These are phyloP conservation scores for Colletotrichum nymphaeae DNA, from an alignment of 2,329 filamentous ascomycete species.

Conservation along the genomic window DNA sequence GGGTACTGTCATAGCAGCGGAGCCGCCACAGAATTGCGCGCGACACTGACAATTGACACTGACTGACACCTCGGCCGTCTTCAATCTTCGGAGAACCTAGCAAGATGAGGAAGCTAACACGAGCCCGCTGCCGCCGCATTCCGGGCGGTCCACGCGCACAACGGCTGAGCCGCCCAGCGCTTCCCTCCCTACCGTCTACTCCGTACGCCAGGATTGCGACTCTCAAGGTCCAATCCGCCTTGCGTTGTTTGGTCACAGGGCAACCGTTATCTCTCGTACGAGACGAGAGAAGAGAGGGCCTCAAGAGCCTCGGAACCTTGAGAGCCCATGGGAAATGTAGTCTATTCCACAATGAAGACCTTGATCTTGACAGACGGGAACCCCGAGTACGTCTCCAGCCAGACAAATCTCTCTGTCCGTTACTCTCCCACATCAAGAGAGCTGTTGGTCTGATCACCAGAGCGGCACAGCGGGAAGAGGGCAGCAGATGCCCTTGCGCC, in stretches of 20 bases:
- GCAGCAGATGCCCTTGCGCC: slow-evolving; percentile 16
- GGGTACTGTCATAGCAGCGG: background rate
- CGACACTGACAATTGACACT: background rate
- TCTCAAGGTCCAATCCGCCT: background rate
- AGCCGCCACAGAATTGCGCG: background rate
- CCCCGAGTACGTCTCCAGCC: background rate
- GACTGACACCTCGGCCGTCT: background rate
- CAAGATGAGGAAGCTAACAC: background rate
- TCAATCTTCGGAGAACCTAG: background rate
- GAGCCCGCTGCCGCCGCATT: background rate
- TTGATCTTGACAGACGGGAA: background rate
- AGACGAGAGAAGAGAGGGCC: background rate
- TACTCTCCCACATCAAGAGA: background rate
- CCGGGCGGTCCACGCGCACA: background rate
- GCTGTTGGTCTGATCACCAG: background rate
- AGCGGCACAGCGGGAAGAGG: background rate
- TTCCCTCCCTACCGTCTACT: background rate
- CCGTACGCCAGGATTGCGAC: slow-evolving; percentile 6
- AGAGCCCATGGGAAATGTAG: background rate
- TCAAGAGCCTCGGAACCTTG: background rate
- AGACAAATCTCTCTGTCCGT: background rate
- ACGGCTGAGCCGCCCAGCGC: background rate
- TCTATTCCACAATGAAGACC: background rate
- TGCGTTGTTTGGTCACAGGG: slow-evolving; percentile 20
- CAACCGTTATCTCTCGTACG: slow-evolving; percentile 3